These are phyloP conservation scores for Cystofilobasidium capitatum DNA, from an alignment of 768 basidiomycete genomes.

Conservation along the genomic window DNA sequence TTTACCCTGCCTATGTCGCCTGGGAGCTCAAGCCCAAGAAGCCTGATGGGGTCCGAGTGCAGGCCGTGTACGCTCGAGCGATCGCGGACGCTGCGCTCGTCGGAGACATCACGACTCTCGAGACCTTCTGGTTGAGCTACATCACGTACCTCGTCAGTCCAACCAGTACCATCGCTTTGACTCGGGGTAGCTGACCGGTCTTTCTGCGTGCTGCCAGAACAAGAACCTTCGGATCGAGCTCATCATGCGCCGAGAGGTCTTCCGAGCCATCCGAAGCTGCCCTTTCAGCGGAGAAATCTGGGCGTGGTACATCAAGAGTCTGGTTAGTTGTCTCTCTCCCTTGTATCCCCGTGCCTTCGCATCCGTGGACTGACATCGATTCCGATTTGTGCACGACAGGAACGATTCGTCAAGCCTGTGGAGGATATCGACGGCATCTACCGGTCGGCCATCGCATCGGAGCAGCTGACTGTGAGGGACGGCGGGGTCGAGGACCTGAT, in stretches of 20 bases:
- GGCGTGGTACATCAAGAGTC: slow-evolving; percentile 63
- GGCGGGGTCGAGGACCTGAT: slow-evolving; percentile 52
- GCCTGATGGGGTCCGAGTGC: slow-evolving; percentile 30
- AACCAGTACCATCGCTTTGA: neutral
- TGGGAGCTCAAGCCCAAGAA: slow-evolving; percentile 34
- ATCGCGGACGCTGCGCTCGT: slow-evolving; percentile 26
- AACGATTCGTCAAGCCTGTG: slow-evolving; percentile 13
- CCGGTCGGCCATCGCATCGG: slow-evolving; percentile 50
- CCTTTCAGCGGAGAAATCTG: slow-evolving; percentile 69
- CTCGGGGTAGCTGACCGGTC: neutral
- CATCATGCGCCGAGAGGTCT: slow-evolving; percentile 11
- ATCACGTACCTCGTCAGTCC: slow-evolving; percentile 56
- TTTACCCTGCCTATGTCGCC: slow-evolving; percentile 32
- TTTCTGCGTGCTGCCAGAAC: neutral
- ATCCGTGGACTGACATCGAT: neutral
- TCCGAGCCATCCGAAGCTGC: slow-evolving; percentile 54
- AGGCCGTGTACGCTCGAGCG: slow-evolving; percentile 30
- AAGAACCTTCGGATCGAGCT: slow-evolving; percentile 6
- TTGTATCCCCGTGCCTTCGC: neutral
- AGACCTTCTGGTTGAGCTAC: slow-evolving; percentile 55
- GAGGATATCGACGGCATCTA: slow-evolving; percentile 42
- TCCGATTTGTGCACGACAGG: neutral
- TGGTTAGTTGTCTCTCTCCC: slow-evolving; percentile 44
- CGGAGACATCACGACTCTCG: slow-evolving; percentile 20
- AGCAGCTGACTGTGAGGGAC: slow-evolving; percentile 42